Base-by-base conservation (phyloP, 1,284 basidiomycete species). In the Boletellus dicymbophilus region DNA sequence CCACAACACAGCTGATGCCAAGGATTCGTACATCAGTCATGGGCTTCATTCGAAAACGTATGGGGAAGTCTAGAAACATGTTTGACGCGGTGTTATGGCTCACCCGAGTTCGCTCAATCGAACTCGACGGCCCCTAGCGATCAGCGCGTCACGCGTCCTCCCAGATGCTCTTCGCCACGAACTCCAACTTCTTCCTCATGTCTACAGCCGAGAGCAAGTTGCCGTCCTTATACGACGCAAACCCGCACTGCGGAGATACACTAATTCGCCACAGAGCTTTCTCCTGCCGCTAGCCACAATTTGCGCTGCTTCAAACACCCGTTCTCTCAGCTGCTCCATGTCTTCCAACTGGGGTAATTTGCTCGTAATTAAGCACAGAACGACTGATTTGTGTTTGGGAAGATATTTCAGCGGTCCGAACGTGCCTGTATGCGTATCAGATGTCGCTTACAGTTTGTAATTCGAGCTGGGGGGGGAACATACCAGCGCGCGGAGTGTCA, bases 171-270 rank as follows among this genome's bases (percentile, higher is more conserved):
- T 13, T 11, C 8, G 62, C 62, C 33, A 67, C 58, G 21, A 63
- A 51, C 40, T 49, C 37, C 37, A 63, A 25, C 38, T 63, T 63
- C 15, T 30, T 41, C 37, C 54, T 59, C 62, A 67, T 67, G 44
- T 63, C 62, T 2, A 48, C 42, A 1, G 41, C 27, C 1, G 12
- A 16, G 20, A 65, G 50, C 43, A 52, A 38, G 60, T 86, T 87
- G 0, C 85, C 85, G 53, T 86, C 79, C 60, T 81, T 79, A 31
- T 84, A 82, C 2, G 80, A 82, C 20, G 85, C 82, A 60, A 90
- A 90, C 3, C 88, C 89, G 56, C 88, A 90, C 66, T 90, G 88
- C 2, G 86, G 80, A 49, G 82, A 84, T 60, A 90, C 80, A 49
- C 78, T 80, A 22, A 90, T 72, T 58, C 83, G 85, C 16, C 81